Evolutionary conservation across 1,139 yeast species (phyloP).

Genomic region (Kodamaea anthophila): DNA sequence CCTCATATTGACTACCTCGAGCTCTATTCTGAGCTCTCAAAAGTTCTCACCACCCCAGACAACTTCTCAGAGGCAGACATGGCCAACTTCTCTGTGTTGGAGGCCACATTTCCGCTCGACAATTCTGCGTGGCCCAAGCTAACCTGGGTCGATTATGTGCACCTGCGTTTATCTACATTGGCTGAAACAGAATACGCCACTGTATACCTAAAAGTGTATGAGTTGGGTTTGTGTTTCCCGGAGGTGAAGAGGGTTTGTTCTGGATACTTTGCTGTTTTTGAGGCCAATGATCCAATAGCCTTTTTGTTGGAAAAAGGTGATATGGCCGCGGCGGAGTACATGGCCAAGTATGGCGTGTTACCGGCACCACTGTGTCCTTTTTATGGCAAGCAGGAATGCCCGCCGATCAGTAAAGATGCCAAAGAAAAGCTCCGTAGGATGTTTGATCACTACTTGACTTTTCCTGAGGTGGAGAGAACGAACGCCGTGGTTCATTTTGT

Average conservation of each 20-base stretch:
- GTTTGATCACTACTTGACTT: slow-evolving; percentile 18
- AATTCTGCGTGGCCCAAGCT: slow-evolving; percentile 34
- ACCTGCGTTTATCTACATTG: slow-evolving; percentile 18
- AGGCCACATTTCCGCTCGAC: slow-evolving; percentile 24
- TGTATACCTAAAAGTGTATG: slow-evolving; percentile 30
- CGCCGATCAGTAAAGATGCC: neutral
- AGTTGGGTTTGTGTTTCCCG: slow-evolving; percentile 8
- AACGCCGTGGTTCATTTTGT: slow-evolving; percentile 28
- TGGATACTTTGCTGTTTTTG: slow-evolving; percentile 8
- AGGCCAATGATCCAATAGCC: neutral
- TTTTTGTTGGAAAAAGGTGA: slow-evolving; percentile 17
- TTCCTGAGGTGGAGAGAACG: slow-evolving; percentile 10
- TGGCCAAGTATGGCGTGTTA: slow-evolving; percentile 18
- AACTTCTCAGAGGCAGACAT: slow-evolving; percentile 14
- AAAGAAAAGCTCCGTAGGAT: slow-evolving; percentile 13
- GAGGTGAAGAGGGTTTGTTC: too few species aligned
- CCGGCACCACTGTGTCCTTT: slow-evolving; percentile 19
- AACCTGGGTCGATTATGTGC: slow-evolving; percentile 33
- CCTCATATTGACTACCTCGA: slow-evolving; percentile 17
- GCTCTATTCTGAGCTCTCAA: too few species aligned
- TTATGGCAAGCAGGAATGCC: slow-evolving; percentile 9
- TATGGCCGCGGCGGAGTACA: slow-evolving; percentile 31
- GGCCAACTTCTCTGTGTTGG: slow-evolving; percentile 22
- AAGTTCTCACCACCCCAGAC: slow-evolving; percentile 8
- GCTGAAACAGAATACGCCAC: slow-evolving; percentile 25